Evolutionary conservation across 1,139 yeast species (phyloP).

Genomic region (Hanseniaspora uvarum): DNA sequence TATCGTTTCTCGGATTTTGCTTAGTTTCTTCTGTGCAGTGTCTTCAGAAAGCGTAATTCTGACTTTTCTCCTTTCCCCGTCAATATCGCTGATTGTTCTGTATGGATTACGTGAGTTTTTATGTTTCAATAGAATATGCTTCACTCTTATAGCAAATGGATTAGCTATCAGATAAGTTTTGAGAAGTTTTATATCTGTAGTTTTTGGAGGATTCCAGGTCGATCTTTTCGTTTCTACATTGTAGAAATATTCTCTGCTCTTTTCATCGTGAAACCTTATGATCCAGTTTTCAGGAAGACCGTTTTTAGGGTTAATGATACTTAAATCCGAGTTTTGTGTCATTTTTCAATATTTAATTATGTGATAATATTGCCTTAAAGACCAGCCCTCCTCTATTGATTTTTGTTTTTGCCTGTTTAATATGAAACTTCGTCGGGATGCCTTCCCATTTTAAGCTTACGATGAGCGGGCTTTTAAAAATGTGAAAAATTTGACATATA

Average conservation of each 20-base stretch:
- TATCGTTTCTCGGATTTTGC: constrained; percentile 50
- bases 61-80: not conserved
- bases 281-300: constrained; percentile 88
- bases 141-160: constrained; percentile 54
- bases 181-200: constrained; percentile 57
- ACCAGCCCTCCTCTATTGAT: too few species aligned
- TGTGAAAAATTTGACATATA: too few species aligned
- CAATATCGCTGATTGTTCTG: constrained; percentile 57
- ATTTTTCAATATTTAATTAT: too few species aligned
- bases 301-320: constrained; percentile 27
- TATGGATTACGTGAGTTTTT: constrained; percentile 76
- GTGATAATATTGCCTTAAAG: too few species aligned
- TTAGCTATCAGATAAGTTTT: constrained; percentile 44
- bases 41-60: constrained; percentile 67
- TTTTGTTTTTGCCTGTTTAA: too few species aligned
- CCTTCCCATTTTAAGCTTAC: too few species aligned
- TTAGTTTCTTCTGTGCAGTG: constrained; percentile 63
- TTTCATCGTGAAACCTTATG: constrained; percentile 65
- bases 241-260: constrained; percentile 72
- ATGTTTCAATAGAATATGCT: constrained; percentile 77
- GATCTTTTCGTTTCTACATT: constrained; percentile 63
- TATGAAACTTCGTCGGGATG: too few species aligned
- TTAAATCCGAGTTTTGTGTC: not conserved
- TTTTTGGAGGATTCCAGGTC: constrained; percentile 86
- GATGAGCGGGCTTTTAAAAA: too few species aligned